phyloP scores from a whole-genome alignment of 106 monocot genomes.

The Dendrobium catenatum region DNA sequence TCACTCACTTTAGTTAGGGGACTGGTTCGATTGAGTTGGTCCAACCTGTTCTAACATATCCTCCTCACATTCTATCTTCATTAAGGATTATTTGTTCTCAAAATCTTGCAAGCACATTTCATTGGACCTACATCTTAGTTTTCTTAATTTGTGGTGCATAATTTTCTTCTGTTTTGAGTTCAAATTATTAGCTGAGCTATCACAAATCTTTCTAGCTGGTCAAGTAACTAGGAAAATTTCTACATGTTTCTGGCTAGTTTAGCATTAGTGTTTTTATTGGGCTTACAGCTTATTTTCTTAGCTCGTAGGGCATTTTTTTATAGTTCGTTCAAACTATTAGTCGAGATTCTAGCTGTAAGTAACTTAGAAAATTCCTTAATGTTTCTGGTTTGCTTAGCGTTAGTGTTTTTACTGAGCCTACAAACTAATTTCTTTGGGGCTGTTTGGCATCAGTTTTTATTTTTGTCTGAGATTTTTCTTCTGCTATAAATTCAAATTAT shows the following conservation, averaged over 20 bases:
- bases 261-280: neutral
- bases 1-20: no score
- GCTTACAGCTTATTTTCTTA: neutral
- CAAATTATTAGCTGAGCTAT: neutral
- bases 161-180: neutral
- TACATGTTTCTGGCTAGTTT: neutral
- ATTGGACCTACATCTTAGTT: neutral
- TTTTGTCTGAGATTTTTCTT: neutral
- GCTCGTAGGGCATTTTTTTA: no score
- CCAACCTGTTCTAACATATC: no score
- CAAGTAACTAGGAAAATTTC: neutral
- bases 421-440: no score
- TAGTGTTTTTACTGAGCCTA: no score
- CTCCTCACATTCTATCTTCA: no score
- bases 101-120: neutral
- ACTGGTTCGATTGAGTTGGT: no score
- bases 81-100: neutral
- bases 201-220: neutral
- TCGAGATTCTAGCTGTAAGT: no score
- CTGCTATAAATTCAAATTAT: neutral
- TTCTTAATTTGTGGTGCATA: neutral
- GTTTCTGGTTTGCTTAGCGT: no score
- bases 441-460: no score
- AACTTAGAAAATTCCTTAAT: no score
- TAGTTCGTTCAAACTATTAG: no score